phyloP scores from a whole-genome alignment of 768 basidiomycete species.

The Boletus sp. region DNA sequence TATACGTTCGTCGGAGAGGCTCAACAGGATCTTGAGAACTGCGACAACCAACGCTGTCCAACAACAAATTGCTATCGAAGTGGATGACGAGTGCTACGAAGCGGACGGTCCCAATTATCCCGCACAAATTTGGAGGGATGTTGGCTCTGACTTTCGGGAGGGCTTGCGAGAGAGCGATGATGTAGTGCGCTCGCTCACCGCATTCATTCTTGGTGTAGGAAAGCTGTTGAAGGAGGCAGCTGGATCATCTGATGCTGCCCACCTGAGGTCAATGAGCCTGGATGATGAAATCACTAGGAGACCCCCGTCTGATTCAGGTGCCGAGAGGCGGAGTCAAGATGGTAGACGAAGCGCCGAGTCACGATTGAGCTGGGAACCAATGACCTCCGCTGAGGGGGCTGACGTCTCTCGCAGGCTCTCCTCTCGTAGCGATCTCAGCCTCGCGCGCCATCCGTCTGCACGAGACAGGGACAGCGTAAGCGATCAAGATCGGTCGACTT shows the following conservation, averaged over 20 bases:
- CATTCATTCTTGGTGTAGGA: conserved; percentile 73
- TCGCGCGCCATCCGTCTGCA: conserved; percentile 26
- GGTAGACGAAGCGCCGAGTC: conserved; percentile 54
- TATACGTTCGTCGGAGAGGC: conserved; percentile 61
- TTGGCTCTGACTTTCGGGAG: conserved; percentile 74
- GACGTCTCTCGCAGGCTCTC: conserved; percentile 29
- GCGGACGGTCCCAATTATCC: conserved; percentile 35
- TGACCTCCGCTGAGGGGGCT: conserved; percentile 17
- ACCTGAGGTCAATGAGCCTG: conserved; percentile 52
- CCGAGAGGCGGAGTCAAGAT: conserved; percentile 48
- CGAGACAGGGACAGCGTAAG: conserved; percentile 26
- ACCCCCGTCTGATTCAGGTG: conserved; percentile 34
- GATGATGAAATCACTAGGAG: conserved; percentile 46
- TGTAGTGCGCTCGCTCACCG: conserved; percentile 72
- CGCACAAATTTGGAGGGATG: conserved; percentile 62
- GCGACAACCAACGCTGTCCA: conserved; percentile 63
- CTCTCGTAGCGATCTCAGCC: conserved; percentile 22
- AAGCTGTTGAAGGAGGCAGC: conserved; percentile 60
- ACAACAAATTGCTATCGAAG: conserved; percentile 73
- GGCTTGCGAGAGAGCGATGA: conserved; percentile 73
- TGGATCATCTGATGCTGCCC: conserved; percentile 32
- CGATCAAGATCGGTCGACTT: conserved; percentile 27
- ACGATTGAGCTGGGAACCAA: conserved; percentile 45
- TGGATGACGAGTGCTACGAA: conserved; percentile 44
- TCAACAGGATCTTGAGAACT: conserved; percentile 59